Base-by-base conservation (phyloP, 2,329 filamentous ascomycete genomes). In the Fusarium scirpi region DNA sequence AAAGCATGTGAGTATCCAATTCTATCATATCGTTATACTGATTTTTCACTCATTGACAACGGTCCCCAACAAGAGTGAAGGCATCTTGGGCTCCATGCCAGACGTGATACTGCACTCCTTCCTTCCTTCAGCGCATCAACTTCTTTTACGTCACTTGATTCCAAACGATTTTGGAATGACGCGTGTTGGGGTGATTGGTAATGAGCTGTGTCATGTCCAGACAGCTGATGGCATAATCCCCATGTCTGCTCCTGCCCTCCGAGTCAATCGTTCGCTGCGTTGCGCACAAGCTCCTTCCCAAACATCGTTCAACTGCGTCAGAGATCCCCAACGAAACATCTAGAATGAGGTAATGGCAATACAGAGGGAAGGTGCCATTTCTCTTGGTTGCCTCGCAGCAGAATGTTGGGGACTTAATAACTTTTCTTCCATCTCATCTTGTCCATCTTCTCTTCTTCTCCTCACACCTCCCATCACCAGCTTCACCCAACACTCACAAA, bases 381-480 rank as follows among this genome's bases (percentile, higher is more conserved):
- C 2, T 11, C 13, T 12, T 24, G 44, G 4, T 18, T 47, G 49
- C 27, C 45, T 30, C 12, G n/a, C 16, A n/a, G 4, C 18, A 49
- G 15, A 22, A 25, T 5, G 5, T 4, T 10, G 12, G 6, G 18
- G 18, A 18, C 40, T 32, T 12, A 13, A 25, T 44, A 8, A 30
- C 15, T 9, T 30, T n/a, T 53, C n/a, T 18, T 25, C 10, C 52
- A 4, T 9, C 41, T 8, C 8, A 12, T 18, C 32, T 15, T 25
- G 13, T 15, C 25, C 3, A 22, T 7, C 10, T 27, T 22, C 11
- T n/a, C 45, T 27, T 54, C 46, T 44, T 52, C 51, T 65, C 44
- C 27, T 29, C 18, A 38, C 58, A 30, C 44, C 32, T 46, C 46
- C 57, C 56, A 61, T 46, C 58, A 48, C n/a, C 58, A 57, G 30